Percentiles rank a stretch among this genome's conserved stretches.
phyloP scores from a whole-genome alignment of 495 filamentous ascomycete genomes.

The Aeminium ludgeri region DNA sequence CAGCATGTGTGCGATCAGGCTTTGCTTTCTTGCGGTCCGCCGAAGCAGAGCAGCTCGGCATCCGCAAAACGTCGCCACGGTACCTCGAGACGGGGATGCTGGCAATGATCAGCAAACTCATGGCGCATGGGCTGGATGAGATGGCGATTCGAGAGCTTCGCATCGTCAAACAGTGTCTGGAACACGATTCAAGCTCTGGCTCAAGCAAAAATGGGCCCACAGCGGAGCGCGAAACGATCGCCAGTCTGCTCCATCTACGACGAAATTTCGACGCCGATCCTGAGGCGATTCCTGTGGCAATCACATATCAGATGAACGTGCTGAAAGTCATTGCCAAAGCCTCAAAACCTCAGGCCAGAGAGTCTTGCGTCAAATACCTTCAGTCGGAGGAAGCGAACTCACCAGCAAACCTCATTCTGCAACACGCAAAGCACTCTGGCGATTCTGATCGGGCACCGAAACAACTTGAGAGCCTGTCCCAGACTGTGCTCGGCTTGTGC shows the following conservation, averaged over 20 bases:
- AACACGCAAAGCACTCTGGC: constrained; percentile 30
- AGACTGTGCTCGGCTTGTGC: constrained; percentile 46
- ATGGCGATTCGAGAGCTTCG: constrained; percentile 63
- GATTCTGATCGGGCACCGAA: constrained; percentile 40
- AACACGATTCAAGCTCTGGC: constrained; percentile 17
- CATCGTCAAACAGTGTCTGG: constrained; percentile 46
- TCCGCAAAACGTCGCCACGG: constrained; percentile 38
- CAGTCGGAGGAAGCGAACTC: constrained; percentile 36
- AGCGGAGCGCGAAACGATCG: constrained; percentile 2
- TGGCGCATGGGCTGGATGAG: constrained; percentile 55
- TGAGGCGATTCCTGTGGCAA: constrained; percentile 19
- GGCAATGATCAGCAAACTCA: constrained; percentile 52
- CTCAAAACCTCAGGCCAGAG: constrained; percentile 21
- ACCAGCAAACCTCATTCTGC: constrained; percentile 45
- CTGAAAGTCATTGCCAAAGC: constrained; percentile 33
- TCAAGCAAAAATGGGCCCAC: background rate
- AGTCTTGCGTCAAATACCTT: constrained; percentile 24
- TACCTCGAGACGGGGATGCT: constrained; percentile 77
- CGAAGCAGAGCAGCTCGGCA: constrained; percentile 29
- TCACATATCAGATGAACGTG: constrained; percentile 29
- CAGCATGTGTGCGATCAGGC: constrained; percentile 61
- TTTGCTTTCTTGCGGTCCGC: constrained; percentile 51
- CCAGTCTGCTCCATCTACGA: background rate
- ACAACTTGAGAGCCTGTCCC: constrained; percentile 54
- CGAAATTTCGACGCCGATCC: background rate